Percentiles rank a stretch among this genome's conserved stretches.
Evolutionary conservation across 129 eudicot species (phyloP).

Genomic region (Silybum marianum): DNA sequence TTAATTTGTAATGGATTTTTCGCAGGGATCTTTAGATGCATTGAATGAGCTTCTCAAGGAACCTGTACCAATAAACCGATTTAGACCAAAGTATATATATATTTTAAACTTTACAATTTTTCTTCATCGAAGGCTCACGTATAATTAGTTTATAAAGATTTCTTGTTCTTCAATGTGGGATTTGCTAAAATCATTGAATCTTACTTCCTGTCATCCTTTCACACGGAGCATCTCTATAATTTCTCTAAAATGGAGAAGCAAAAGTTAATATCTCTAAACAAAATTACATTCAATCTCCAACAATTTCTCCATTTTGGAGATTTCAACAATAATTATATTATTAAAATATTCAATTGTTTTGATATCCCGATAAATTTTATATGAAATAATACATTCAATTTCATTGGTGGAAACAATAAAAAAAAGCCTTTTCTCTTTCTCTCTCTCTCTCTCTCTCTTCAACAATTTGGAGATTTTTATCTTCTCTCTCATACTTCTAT

Average conservation of each 20-base stretch:
- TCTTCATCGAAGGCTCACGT: background rate
- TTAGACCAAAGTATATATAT: slow-evolving; percentile 78
- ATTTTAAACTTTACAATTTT: background rate
- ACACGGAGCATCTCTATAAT: no score
- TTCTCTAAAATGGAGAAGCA: no score
- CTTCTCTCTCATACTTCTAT: background rate
- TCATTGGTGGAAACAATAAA: background rate
- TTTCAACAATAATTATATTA: no score
- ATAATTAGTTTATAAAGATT: background rate
- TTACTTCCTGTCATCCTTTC: no score
- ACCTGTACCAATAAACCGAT: slow-evolving; percentile 70
- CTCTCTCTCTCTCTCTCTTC: background rate
- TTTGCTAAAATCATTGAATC: background rate
- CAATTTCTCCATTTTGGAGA: no score
- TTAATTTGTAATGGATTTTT: background rate
- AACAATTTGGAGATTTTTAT: background rate
- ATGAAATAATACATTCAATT: background rate
- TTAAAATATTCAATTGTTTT: background rate
- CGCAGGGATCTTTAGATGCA: slow-evolving; percentile 78
- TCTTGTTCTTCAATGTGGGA: background rate
- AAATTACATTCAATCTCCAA: no score
- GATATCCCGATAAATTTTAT: background rate
- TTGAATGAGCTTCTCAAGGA: slow-evolving; percentile 63
- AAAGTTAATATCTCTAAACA: no score
- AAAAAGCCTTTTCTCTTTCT: no score